These are phyloP conservation scores for Prinsepia uniflora DNA, from an alignment of 306 rosid species.

Conservation along the genomic window DNA sequence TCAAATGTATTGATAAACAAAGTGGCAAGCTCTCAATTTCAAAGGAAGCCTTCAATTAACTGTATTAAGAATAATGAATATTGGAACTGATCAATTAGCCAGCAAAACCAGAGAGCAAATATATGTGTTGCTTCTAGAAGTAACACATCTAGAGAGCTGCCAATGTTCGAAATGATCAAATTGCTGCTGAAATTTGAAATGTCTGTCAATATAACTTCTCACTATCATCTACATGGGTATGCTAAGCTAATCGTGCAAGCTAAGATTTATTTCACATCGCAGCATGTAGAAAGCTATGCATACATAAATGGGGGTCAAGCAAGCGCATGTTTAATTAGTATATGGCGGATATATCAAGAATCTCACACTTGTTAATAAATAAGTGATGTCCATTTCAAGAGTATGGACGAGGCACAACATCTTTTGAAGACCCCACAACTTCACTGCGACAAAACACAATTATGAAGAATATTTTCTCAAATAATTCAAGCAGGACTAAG, in stretches of 20 bases:
- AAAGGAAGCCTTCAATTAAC: not conserved
- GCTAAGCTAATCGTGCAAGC: conserved; percentile 6
- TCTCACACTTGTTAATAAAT: conserved; percentile 11
- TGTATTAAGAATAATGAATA: not conserved
- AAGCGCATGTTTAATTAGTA: not conserved
- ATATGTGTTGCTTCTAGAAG: not conserved
- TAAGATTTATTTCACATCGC: not conserved
- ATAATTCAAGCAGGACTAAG: conserved; percentile 25
- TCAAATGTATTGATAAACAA: not conserved
- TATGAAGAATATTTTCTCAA: conserved; percentile 38
- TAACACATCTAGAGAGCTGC: not conserved
- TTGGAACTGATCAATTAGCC: not conserved
- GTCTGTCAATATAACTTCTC: not conserved
- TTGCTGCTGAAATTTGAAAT: not conserved
- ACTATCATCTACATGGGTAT: not conserved
- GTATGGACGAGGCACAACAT: conserved; percentile 28
- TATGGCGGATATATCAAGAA: conserved; percentile 12
- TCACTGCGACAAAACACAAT: conserved; percentile 35
- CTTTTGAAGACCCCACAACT: conserved; percentile 37
- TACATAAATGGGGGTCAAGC: not conserved
- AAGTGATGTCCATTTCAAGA: conserved; percentile 29
- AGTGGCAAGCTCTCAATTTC: not conserved
- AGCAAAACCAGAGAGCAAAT: not conserved
- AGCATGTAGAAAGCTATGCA: not conserved
- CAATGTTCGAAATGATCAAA: not conserved